These are phyloP conservation scores for Monosporascus sp. DNA, from an alignment of 2,329 filamentous ascomycete genomes.

Conservation along the genomic window DNA sequence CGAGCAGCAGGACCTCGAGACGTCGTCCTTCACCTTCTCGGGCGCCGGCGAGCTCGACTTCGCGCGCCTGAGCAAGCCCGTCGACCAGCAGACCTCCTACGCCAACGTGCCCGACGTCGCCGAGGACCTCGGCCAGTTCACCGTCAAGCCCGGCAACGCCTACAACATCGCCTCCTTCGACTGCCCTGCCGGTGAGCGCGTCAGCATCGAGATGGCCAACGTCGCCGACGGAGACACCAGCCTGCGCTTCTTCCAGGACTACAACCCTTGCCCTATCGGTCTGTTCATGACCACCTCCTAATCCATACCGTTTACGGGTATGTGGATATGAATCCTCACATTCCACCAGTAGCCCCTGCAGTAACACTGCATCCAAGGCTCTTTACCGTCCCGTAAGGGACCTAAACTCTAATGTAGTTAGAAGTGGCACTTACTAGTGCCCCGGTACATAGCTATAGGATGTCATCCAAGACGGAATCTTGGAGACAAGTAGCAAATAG, in stretches of 20 bases:
- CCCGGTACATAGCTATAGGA: too few species aligned
- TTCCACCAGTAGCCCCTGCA: too few species aligned
- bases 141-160: constrained; percentile 46
- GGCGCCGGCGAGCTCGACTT: constrained; percentile 49
- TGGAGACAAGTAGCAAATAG: too few species aligned
- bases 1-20: constrained; percentile 46
- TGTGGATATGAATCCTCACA: too few species aligned
- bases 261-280: constrained; percentile 42
- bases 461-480: too few species aligned
- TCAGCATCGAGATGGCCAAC: constrained; percentile 43
- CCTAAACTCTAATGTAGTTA: too few species aligned
- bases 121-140: constrained; percentile 36
- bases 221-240: constrained; percentile 40
- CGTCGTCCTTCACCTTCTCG: constrained; percentile 45
- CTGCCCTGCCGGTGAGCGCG: constrained; percentile 47
- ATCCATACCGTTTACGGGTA: neutral
- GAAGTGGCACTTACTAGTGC: too few species aligned
- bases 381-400: too few species aligned
- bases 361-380: too few species aligned
- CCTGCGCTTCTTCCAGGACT: constrained; percentile 61
- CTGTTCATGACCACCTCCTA: constrained; percentile 32
- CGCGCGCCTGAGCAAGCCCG: constrained; percentile 39
- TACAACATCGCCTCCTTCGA: constrained; percentile 47
- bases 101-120: constrained; percentile 42
- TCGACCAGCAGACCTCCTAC: constrained; percentile 45